Conservation (phyloP, 345 rosid species). For the Eucalyptus decipiens region DNA sequence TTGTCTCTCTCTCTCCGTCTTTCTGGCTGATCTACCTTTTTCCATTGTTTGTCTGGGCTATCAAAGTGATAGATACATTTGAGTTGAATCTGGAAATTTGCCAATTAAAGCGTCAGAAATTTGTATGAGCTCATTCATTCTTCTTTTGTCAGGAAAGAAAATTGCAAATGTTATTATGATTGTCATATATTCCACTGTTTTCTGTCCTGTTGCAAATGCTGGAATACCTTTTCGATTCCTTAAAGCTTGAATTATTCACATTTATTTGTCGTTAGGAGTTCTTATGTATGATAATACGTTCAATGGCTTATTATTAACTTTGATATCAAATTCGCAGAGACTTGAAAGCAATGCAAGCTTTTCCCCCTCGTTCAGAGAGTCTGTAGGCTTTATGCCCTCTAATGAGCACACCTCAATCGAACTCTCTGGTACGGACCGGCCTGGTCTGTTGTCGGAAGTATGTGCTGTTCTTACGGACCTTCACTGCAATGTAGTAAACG, state of each 20-base stretch:
- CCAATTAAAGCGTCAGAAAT: background rate
- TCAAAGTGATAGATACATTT: background rate
- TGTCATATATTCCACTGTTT: background rate
- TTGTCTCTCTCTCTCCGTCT: background rate
- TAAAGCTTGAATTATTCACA: background rate
- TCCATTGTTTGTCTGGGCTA: background rate
- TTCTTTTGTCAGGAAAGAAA: background rate
- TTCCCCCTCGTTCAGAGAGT: constrained; percentile 41
- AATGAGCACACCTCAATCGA: constrained; percentile 78
- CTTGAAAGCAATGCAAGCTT: constrained; percentile 64
- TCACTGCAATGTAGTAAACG: constrained; percentile 68
- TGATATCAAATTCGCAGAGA: constrained; percentile 25
- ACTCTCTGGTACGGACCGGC: constrained; percentile 78
- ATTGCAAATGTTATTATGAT: background rate
- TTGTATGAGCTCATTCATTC: background rate
- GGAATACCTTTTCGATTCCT: background rate
- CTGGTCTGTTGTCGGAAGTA: constrained; percentile 83
- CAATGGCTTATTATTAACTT: background rate
- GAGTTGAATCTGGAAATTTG: background rate
- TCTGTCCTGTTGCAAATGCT: background rate
- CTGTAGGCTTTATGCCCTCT: constrained; percentile 71
- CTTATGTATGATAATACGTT: background rate
- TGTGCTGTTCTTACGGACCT: constrained; percentile 85
- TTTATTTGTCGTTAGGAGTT: background rate
- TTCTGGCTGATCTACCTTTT: background rate